Conservation (phyloP, 225 moss, liverwort and hornwort genomes). For the Takakia lepidozioides region DNA sequence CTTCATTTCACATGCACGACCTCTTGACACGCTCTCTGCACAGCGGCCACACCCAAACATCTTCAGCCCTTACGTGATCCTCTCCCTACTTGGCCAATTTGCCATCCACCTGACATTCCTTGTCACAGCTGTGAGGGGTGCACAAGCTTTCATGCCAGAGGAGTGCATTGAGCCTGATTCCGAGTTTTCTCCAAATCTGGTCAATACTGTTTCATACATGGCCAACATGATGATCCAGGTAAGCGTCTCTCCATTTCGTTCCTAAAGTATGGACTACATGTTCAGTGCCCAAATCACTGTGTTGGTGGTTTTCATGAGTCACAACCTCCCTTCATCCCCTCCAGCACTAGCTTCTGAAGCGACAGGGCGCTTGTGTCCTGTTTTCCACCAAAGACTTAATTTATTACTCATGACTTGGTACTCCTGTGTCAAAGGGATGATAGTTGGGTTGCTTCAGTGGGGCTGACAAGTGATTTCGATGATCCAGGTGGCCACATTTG, state of each 20-base stretch:
- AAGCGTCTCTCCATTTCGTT: no score
- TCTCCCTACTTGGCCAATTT: conserved; percentile 91
- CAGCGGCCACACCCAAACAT: conserved; percentile 97
- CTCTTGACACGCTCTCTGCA: conserved; percentile 74
- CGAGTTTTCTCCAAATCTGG: conserved; percentile 90
- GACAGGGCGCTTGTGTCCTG: no score
- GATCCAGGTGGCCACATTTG: conserved; percentile 94
- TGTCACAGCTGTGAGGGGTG: conserved; percentile 75
- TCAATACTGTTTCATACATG: conserved; percentile 98
- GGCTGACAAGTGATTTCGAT: no score
- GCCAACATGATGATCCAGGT: conserved; percentile 99
- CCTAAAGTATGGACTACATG: no score
- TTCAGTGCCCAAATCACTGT: no score
- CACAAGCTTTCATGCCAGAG: conserved; percentile 90
- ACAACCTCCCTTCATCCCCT: no score
- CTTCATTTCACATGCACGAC: conserved; percentile 93
- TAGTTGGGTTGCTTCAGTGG: no score
- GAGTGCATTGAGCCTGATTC: conserved; percentile 96
- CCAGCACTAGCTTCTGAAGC: no score
- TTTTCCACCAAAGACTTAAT: no score
- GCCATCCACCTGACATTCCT: conserved; percentile 87
- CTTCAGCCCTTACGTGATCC: conserved; percentile 87
- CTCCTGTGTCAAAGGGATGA: no score
- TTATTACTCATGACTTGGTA: no score
- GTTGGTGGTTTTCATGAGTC: no score